phyloP scores from a whole-genome alignment of 2,329 filamentous ascomycete species.

The Fusarium nodosum region DNA sequence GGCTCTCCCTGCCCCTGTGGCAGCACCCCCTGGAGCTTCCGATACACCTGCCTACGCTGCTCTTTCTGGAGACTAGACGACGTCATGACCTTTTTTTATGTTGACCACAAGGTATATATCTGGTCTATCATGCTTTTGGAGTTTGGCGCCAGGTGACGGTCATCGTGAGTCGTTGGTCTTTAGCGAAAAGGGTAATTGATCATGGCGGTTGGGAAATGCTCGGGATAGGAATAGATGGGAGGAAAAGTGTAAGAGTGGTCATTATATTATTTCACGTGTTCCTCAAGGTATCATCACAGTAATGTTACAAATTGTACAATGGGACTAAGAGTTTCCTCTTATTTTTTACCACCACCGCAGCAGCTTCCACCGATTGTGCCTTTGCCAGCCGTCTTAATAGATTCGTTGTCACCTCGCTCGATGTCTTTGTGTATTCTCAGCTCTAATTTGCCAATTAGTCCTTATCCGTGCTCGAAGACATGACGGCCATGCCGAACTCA shows the following conservation, averaged over 20 bases:
- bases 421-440: conserved; percentile 91
- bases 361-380: conserved; percentile 48
- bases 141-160: conserved; percentile 44
- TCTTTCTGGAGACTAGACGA: conserved; percentile 79
- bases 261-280: conserved; percentile 43
- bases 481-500: conserved; percentile 49
- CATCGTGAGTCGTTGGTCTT: conserved; percentile 30
- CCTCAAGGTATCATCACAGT: conserved; percentile 53
- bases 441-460: conserved; percentile 65
- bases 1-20: conserved; percentile 62
- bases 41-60: conserved; percentile 85
- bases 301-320: conserved; percentile 52
- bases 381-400: conserved; percentile 75
- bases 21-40: conserved; percentile 82
- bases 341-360: conserved; percentile 53
- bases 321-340: conserved; percentile 32
- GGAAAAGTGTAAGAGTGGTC: conserved; percentile 37
- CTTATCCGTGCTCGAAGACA: background rate
- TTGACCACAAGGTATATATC: conserved; percentile 20
- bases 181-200: conserved; percentile 40
- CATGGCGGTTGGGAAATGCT: conserved; percentile 22
- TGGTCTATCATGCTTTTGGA: conserved; percentile 43
- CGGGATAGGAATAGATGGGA: conserved; percentile 28
- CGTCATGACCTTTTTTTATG: conserved; percentile 40
- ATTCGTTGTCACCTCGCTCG: conserved; percentile 93